These are phyloP conservation scores for Rutstroemia sp. DNA, from an alignment of 2,329 filamentous ascomycete species.

Conservation along the genomic window DNA sequence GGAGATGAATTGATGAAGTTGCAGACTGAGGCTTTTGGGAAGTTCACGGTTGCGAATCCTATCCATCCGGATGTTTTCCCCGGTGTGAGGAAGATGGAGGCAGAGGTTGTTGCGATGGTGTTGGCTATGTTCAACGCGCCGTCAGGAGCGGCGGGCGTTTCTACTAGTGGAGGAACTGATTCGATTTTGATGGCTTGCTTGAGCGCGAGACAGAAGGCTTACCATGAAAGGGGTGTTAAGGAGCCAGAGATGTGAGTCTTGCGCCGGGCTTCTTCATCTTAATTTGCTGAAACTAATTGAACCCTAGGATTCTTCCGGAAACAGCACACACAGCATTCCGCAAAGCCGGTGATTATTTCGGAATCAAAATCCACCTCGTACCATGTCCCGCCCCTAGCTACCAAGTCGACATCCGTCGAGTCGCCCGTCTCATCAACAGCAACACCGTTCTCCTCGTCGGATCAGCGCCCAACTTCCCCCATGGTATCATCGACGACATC, in stretches of 20 bases:
- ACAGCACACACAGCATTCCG: conserved; percentile 95
- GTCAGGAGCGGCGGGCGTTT: conserved; percentile 75
- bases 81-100: conserved; percentile 98
- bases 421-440: conserved; percentile 80
- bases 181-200: conserved; percentile 95
- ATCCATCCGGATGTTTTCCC: conserved; percentile 98
- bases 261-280: too few species aligned
- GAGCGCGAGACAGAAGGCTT: conserved; percentile 82
- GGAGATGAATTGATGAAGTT: conserved; percentile 73
- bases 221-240: conserved; percentile 74
- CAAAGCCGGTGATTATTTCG: conserved; percentile 93
- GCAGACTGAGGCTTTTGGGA: conserved; percentile 87
- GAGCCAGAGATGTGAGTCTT: conserved; percentile 82
- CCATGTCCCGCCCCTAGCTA: conserved; percentile 77
- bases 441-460: conserved; percentile 94
- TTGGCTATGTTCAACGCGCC: conserved; percentile 85
- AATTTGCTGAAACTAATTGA: conserved; percentile 17
- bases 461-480: conserved; percentile 94
- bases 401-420: conserved; percentile 72
- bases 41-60: conserved; percentile 92
- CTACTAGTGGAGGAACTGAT: conserved; percentile 89
- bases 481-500: conserved; percentile 97
- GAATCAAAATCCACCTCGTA: conserved; percentile 88
- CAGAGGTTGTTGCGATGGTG: conserved; percentile 95
- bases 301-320: conserved; percentile 74